Conservation (phyloP, 345 rosid species). For the Salix dunnii region DNA sequence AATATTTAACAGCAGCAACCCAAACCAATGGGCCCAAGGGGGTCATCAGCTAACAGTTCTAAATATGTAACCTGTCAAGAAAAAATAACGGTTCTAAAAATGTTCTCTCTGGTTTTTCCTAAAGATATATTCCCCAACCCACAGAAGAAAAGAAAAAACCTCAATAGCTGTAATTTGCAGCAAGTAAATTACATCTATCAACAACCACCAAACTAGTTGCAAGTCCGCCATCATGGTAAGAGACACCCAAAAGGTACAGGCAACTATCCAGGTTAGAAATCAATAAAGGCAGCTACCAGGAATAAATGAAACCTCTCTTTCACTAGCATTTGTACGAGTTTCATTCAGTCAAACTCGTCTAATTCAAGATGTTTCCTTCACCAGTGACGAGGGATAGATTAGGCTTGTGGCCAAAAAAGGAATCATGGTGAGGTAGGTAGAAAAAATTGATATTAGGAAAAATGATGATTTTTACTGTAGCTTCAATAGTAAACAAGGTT, state of each 20-base stretch:
- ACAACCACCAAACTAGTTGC: not conserved
- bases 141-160: not conserved
- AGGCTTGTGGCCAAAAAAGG: not conserved
- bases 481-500: not conserved
- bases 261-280: not conserved
- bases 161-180: not conserved
- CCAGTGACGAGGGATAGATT: not conserved
- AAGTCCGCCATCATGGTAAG: not conserved
- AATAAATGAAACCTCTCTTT: not conserved
- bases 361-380: not conserved
- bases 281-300: not conserved
- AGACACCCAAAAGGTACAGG: not conserved
- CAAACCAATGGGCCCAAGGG: not conserved
- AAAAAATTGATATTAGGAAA: not conserved
- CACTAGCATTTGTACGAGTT: not conserved
- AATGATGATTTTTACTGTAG: not conserved
- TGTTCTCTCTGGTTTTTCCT: not conserved
- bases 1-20: not conserved
- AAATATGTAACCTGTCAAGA: not conserved
- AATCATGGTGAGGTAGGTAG: not conserved
- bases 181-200: not conserved
- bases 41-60: not conserved
- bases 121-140: not conserved
- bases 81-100: not conserved
- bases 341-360: not conserved